Evolutionary conservation across 1,284 basidiomycete species (phyloP), one percentile per base, ranked within the genome.

Genomic region (Polyporus tsugae): DNA sequence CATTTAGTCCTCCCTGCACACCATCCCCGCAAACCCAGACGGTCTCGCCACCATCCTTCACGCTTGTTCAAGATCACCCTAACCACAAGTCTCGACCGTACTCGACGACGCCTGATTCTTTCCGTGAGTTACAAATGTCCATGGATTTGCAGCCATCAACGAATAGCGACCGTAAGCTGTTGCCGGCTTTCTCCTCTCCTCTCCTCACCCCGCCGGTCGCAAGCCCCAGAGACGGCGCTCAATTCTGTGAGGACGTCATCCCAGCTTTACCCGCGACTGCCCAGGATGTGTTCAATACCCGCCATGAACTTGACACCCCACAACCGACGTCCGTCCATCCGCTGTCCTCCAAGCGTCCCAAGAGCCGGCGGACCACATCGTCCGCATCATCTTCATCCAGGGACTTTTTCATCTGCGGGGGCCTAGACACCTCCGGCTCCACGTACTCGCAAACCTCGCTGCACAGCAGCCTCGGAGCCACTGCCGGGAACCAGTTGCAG

Each of bases 61-160:
- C 70, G 1, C 64, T 72, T 39, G 68, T 72, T 42, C 68, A 72
- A 5, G 70, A 72, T 35, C 68, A 67, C 13, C 36, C 61, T 39
- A 72, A 39, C 22, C 58, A 41, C 53, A 69, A 68, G 25, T 61
- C 22, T 15, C 60, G 46, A 46, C 65, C 60, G 1, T 49, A 49
- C 10, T 72, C 70, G 3, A 60, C 64, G 4, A 53, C 64, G 1
- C 63, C 38, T 17, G 60, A 58, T 22, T 39, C 66, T 29, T 15
- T 42, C n/a, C 33, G 42, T 15, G 60, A 46, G n/a, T 29, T 59
- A 9, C 33, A 6, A 22, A 1, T 19, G 36, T 58, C 58, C 9
- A n/a, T 2, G 58, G n/a, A 59, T 36, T 41, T 38, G 11, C 38
- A 39, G n/a, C 19, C 58, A 22, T 33, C 52, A 7, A 9, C 17